Evolutionary conservation across 108 stramenopile genomes (phyloP).

Genomic region (Parmales sp.): DNA sequence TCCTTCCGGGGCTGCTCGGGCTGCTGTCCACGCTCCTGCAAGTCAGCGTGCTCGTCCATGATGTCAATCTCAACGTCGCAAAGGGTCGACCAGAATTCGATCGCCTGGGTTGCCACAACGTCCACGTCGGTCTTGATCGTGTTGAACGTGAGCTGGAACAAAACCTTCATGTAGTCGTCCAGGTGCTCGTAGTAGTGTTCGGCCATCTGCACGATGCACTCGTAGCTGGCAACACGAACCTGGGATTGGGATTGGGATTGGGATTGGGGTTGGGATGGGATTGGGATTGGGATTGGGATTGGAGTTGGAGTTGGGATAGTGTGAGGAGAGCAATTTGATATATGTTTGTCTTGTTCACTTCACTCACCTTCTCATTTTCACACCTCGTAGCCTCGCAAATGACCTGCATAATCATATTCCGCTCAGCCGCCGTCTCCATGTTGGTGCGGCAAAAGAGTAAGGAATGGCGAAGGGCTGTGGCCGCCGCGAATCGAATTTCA

Average conservation of each 20-base stretch:
- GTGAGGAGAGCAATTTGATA: too few relatives aligned
- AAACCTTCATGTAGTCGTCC: slow-evolving; percentile 72
- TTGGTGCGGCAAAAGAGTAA: slow-evolving; percentile 77
- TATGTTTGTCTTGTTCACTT: too few relatives aligned
- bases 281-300: too few relatives aligned
- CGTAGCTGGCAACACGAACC: slow-evolving; percentile 75
- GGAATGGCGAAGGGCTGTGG: slow-evolving; percentile 76
- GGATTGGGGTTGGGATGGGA: too few relatives aligned
- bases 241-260: too few relatives aligned
- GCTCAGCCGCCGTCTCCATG: slow-evolving; percentile 77
- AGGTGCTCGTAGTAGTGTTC: slow-evolving; percentile 83
- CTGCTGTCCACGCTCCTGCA: slow-evolving; percentile 27
- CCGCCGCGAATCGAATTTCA: slow-evolving; percentile 71
- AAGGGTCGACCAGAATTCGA: slow-evolving; percentile 91
- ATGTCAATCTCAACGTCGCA: slow-evolving; percentile 80
- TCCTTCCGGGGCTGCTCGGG: slow-evolving; percentile 45
- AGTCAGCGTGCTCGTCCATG: slow-evolving; percentile 52
- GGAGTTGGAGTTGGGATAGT: too few relatives aligned
- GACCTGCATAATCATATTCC: slow-evolving; percentile 86
- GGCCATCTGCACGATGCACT: slow-evolving; percentile 77
- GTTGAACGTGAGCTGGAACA: slow-evolving; percentile 78
- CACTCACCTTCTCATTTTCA: slow-evolving; percentile 47
- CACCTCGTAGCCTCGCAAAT: slow-evolving; percentile 85
- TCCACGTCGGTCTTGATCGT: slow-evolving; percentile 76
- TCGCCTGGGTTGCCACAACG: slow-evolving; percentile 60